Percentiles rank a stretch among this genome's conserved stretches.
These are phyloP conservation scores for Ophidiomyces ophidiicola DNA, from an alignment of 2,329 filamentous ascomycete genomes.

Conservation along the genomic window DNA sequence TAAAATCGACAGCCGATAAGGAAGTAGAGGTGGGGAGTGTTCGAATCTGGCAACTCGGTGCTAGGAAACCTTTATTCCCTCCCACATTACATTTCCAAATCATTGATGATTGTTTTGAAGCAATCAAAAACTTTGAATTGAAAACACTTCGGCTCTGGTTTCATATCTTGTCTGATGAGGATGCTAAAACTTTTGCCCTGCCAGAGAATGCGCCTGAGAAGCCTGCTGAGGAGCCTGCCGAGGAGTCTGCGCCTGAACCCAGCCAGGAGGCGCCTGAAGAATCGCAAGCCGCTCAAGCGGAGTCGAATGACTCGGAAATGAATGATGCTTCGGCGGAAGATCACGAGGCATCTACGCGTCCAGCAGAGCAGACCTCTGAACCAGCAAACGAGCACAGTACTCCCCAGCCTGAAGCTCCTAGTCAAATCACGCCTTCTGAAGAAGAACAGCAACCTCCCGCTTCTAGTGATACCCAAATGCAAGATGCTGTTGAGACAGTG, in stretches of 20 bases:
- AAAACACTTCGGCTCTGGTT: conserved; percentile 29
- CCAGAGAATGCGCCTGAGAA: too few relatives aligned
- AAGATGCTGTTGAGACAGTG: not conserved
- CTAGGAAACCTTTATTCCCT: conserved; percentile 23
- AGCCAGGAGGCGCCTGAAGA: not conserved
- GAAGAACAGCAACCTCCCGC: not conserved
- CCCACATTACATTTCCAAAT: conserved; percentile 27
- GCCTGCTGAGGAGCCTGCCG: not conserved
- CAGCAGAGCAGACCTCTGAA: not conserved
- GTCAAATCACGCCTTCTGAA: not conserved
- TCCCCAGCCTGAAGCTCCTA: not conserved
- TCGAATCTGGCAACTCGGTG: conserved; percentile 32
- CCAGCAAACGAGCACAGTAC: not conserved
- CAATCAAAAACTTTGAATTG: conserved; percentile 20
- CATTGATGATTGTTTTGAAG: conserved; percentile 23
- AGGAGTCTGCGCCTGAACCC: not conserved
- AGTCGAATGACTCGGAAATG: conserved; percentile 14
- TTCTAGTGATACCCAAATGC: conserved; percentile 3
- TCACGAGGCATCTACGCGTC: not conserved
- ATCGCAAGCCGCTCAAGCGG: conserved; percentile 12
- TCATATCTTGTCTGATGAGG: conserved; percentile 29
- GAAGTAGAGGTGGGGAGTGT: conserved; percentile 24
- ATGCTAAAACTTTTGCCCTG: conserved; percentile 10
- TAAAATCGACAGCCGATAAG: conserved; percentile 21
- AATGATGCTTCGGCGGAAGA: conserved; percentile 10